Evolutionary conservation across 192 early-diverging fungal species (phyloP).

Genomic region (Glomus cerebriforme): DNA sequence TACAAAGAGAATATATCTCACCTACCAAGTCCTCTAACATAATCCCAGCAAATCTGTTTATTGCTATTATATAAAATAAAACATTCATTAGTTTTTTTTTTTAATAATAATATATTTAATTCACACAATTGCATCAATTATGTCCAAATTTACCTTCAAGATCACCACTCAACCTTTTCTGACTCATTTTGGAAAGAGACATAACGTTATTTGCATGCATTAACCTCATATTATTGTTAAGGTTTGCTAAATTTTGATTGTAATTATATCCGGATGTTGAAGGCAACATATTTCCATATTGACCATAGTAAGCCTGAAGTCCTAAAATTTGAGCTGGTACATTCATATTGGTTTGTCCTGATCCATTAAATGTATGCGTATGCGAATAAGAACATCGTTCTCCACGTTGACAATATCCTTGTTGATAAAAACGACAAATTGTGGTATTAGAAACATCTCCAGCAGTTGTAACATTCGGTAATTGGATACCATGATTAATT

Average conservation of each 20-base stretch:
- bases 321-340: neutral
- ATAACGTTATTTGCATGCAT: neutral
- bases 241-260: conserved; percentile 30
- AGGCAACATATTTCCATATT: conserved; percentile 14
- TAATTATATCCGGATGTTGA: conserved; percentile 12
- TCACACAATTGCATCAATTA: neutral
- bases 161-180: conserved; percentile 32
- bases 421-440: conserved; percentile 34
- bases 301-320: conserved; percentile 16
- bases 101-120: neutral
- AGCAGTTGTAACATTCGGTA: neutral
- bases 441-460: neutral
- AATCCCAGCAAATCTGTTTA: conserved; percentile 69
- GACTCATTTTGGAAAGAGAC: conserved; percentile 18
- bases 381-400: conserved; percentile 59
- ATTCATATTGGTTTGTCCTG: neutral
- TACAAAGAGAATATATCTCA: conserved; percentile 76
- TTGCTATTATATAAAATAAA: neutral
- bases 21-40: conserved; percentile 70
- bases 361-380: conserved; percentile 33
- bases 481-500: neutral
- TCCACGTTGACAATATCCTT: conserved; percentile 41
- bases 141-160: conserved; percentile 22
- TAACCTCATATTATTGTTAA: conserved; percentile 15
- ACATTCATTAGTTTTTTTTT: neutral